Conservation (phyloP, 768 basidiomycete species). For the Leccinum longicurvipes region DNA sequence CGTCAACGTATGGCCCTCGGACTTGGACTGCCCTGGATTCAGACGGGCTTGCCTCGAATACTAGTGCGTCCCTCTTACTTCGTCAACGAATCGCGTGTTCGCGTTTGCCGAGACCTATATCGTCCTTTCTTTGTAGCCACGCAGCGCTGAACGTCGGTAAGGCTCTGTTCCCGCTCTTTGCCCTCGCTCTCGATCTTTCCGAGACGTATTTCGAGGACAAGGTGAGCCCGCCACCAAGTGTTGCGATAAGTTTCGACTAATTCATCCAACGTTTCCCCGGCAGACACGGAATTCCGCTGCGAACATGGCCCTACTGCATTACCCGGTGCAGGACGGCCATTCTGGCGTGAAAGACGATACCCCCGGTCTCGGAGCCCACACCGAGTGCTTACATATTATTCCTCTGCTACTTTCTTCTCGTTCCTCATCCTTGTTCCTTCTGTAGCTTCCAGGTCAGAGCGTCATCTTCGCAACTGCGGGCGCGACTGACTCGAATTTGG, state of each 20-base stretch:
- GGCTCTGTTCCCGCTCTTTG: constrained; percentile 65
- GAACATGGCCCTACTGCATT: constrained; percentile 65
- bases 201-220: constrained; percentile 67
- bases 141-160: constrained; percentile 53
- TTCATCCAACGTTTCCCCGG: background rate
- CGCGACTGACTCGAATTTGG: background rate
- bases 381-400: constrained; percentile 43
- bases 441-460: constrained; percentile 41
- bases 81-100: no score
- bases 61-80: constrained; percentile 47
- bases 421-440: background rate
- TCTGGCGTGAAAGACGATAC: constrained; percentile 50
- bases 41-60: constrained; percentile 56
- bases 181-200: constrained; percentile 60
- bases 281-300: constrained; percentile 63
- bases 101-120: background rate
- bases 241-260: background rate
- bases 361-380: constrained; percentile 83
- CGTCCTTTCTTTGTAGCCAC: constrained; percentile 40
- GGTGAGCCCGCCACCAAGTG: constrained; percentile 29
- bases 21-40: constrained; percentile 53
- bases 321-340: constrained; percentile 66
- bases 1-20: constrained; percentile 76
- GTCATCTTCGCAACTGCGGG: background rate
- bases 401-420: background rate